phyloP scores from a whole-genome alignment of 768 basidiomycete species.

The Pleurotus pulmonarius region DNA sequence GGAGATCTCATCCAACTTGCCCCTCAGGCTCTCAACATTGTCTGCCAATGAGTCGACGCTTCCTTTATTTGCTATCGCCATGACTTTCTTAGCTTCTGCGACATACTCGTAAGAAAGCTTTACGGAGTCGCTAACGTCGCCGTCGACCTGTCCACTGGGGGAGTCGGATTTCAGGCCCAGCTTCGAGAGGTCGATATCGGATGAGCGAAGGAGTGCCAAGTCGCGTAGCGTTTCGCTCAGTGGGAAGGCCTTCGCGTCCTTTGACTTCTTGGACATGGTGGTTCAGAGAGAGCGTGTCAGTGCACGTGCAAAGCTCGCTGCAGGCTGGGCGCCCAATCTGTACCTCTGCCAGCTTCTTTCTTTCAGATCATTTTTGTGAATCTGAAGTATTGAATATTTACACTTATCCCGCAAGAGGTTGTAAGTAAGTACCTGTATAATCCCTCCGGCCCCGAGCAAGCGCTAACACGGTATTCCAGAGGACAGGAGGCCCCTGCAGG shows the following conservation, averaged over 20 bases:
- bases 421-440: too few species aligned
- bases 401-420: too few species aligned
- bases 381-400: too few species aligned
- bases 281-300: neutral
- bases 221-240: constrained; percentile 64
- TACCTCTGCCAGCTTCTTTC: too few species aligned
- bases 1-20: constrained; percentile 51
- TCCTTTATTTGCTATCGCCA: constrained; percentile 48
- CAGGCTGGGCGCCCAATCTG: too few species aligned
- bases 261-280: constrained; percentile 18
- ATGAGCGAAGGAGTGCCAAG: constrained; percentile 65
- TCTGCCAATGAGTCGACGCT: constrained; percentile 50
- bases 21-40: constrained; percentile 53
- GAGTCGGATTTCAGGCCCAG: constrained; percentile 16
- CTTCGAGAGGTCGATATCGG: constrained; percentile 35
- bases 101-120: constrained; percentile 58
- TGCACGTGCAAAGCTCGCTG: too few species aligned
- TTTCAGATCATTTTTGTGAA: too few species aligned
- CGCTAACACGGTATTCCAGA: too few species aligned
- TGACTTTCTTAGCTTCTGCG: constrained; percentile 49
- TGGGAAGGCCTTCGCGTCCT: constrained; percentile 47
- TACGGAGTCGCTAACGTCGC: constrained; percentile 35
- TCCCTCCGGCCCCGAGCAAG: too few species aligned
- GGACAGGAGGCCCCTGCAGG: too few species aligned
- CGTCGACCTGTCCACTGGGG: constrained; percentile 9